Base-by-base conservation (phyloP, 345 rosid species). In the Cardiospermum halicacabum region DNA sequence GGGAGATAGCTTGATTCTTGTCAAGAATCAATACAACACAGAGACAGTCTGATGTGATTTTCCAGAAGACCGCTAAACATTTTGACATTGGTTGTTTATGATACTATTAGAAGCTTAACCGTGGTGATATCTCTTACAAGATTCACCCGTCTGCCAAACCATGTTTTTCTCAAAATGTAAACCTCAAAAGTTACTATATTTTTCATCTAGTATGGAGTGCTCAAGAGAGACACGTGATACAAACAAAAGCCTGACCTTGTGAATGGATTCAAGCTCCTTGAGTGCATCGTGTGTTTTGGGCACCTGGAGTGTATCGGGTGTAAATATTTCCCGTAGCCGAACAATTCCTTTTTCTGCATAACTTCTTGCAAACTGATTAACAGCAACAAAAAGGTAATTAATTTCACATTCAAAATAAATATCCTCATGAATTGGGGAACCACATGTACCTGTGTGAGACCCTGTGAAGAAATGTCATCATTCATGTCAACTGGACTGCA, bases 231-330 rank as follows among this genome's bases (percentile, higher is more conserved):
- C 40, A 28, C 15, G 11, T 24, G 18, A 45, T 2, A 28, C 25
- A 24, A 47, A 15, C 1, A 48, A 62, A 58, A 13, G 26, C 51
- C 76, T 62, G 62, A 93, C 97, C 97, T 89, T 93, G 82, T 93
- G 91, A 78, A 93, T 73, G 40, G 98, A 93, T 78, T 93, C 98
- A 53, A 89, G 97, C 55, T 93, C 98, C 76, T 78, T 80, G 63
- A 93, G 85, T 62, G 76, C 81, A 50, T 48, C 34, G 32, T 63
- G 86, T 43, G 97, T 85, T 80, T 72, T 77, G 18, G 98, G 97
- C 69, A 89, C 90, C 69, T 70, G 58, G 62, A 89, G 91, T 30
- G 74, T 80, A 68, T 82, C 94, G 0, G 87, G 83, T 28, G 79
- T 80, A 75, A 93, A 86, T 79, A 93, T 88, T 79, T 93, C 98